Percentiles rank a stretch among this genome's conserved stretches.
Conservation (phyloP, 192 early-diverging fungal species). For the Pilaira anomala region DNA sequence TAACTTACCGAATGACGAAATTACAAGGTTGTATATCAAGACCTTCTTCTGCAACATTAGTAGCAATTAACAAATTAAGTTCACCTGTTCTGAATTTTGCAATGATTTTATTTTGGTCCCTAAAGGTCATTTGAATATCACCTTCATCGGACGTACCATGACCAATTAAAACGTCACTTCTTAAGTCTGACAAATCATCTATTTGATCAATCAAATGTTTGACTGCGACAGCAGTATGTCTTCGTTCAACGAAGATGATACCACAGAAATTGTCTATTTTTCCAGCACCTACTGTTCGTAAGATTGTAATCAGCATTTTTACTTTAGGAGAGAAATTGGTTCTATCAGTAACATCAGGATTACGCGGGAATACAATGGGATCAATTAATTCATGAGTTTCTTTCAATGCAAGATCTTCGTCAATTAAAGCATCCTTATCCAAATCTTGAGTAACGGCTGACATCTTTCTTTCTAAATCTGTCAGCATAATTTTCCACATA, state of each 20-base stretch:
- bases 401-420: conserved; percentile 18
- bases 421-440: conserved; percentile 6
- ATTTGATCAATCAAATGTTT: conserved; percentile 60
- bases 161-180: conserved; percentile 55
- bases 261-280: conserved; percentile 65
- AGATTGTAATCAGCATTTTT: conserved; percentile 56
- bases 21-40: conserved; percentile 93
- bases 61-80: conserved; percentile 83
- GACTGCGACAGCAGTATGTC: conserved; percentile 63
- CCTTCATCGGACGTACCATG: conserved; percentile 44
- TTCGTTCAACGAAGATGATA: conserved; percentile 80
- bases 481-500: conserved; percentile 57
- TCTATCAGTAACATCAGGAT: conserved; percentile 28
- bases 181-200: conserved; percentile 45
- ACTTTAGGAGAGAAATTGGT: conserved; percentile 68
- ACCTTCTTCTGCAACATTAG: conserved; percentile 94
- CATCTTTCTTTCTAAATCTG: conserved; percentile 23
- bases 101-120: conserved; percentile 60
- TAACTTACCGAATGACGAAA: conserved; percentile 67
- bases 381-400: conserved; percentile 24
- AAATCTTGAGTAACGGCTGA: neutral
- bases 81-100: conserved; percentile 60
- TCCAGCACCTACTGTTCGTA: conserved; percentile 45
- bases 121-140: conserved; percentile 47
- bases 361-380: conserved; percentile 12